These are phyloP conservation scores for Ceratocystis ficicola DNA, from an alignment of 2,329 filamentous ascomycete species.

Conservation along the genomic window DNA sequence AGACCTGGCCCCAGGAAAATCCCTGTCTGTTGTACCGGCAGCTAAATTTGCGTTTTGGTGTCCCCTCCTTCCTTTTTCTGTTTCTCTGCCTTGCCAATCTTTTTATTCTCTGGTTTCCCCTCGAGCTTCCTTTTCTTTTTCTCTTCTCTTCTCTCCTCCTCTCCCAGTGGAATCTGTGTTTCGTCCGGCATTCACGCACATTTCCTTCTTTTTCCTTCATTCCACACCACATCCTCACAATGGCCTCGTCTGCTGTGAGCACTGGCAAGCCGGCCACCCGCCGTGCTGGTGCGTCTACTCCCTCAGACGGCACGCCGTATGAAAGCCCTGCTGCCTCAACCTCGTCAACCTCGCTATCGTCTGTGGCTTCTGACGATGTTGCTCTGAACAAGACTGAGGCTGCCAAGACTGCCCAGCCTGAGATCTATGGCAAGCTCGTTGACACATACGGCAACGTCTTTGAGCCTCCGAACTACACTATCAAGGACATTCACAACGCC, in stretches of 20 bases:
- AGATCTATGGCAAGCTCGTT: conserved; percentile 52
- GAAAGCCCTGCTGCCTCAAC: conserved; percentile 52
- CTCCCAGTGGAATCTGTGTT: conserved; percentile 2
- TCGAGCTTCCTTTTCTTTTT: neutral
- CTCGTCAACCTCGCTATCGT: conserved; percentile 87
- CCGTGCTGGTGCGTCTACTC: conserved; percentile 24
- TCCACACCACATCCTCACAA: conserved; percentile 12
- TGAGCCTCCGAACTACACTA: conserved; percentile 84
- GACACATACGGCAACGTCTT: conserved; percentile 96
- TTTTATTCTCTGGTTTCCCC: neutral
- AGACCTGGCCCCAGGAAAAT: conserved; percentile 1
- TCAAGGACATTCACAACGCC: conserved; percentile 93
- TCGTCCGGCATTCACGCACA: neutral
- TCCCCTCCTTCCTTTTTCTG: conserved; percentile 9
- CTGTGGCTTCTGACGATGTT: conserved; percentile 53
- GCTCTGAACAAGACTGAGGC: conserved; percentile 33
- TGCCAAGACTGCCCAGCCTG: conserved; percentile 25
- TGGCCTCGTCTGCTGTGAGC: conserved; percentile 22
- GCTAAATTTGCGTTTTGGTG: neutral
- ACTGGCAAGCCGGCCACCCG: conserved; percentile 18
- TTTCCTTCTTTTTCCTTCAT: neutral
- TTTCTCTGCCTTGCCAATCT: neutral
- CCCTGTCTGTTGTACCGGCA: conserved; percentile 10
- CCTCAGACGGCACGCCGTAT: conserved; percentile 44
- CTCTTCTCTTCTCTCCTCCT: conserved; percentile 9